Conservation (phyloP, 2,329 filamentous ascomycete genomes). For the Colletotrichum sp. region DNA sequence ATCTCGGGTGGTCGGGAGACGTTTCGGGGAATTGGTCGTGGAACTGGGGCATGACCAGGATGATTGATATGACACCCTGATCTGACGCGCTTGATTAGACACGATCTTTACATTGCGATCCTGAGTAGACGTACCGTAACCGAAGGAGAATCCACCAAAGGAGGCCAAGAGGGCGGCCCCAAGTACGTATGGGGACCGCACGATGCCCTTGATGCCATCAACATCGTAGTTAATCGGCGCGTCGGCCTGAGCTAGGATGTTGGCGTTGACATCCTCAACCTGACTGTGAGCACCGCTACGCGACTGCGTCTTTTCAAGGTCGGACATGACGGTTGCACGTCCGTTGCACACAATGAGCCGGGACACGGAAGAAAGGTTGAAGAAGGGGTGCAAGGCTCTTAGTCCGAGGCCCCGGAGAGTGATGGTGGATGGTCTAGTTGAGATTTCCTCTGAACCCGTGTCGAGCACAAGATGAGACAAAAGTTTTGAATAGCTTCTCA, state of each 20-base stretch:
- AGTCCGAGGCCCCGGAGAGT: not conserved
- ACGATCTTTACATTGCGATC: not conserved
- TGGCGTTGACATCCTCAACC: not conserved
- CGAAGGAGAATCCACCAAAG: constrained; percentile 36
- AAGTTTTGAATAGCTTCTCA: not conserved
- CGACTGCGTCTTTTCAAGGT: not conserved
- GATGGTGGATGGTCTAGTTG: not conserved
- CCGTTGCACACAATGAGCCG: not conserved
- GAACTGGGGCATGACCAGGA: constrained; percentile 50
- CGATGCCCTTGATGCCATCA: constrained; percentile 32
- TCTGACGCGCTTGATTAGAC: constrained; percentile 23
- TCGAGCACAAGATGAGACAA: not conserved
- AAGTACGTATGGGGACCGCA: constrained; percentile 43
- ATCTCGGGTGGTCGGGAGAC: constrained; percentile 9
- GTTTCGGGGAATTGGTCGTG: constrained; percentile 38
- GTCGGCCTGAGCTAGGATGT: not conserved
- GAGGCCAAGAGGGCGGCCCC: constrained; percentile 46
- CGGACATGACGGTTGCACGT: not conserved
- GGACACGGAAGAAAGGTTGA: not conserved
- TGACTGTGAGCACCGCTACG: not conserved
- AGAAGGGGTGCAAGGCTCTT: not conserved
- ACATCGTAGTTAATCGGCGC: constrained; percentile 28
- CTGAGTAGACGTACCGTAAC: constrained; percentile 27
- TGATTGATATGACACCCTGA: constrained; percentile 41
- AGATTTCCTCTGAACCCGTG: not conserved